phyloP scores from a whole-genome alignment of 2,329 filamentous ascomycete species.

The Keithomyces neogunnii region DNA sequence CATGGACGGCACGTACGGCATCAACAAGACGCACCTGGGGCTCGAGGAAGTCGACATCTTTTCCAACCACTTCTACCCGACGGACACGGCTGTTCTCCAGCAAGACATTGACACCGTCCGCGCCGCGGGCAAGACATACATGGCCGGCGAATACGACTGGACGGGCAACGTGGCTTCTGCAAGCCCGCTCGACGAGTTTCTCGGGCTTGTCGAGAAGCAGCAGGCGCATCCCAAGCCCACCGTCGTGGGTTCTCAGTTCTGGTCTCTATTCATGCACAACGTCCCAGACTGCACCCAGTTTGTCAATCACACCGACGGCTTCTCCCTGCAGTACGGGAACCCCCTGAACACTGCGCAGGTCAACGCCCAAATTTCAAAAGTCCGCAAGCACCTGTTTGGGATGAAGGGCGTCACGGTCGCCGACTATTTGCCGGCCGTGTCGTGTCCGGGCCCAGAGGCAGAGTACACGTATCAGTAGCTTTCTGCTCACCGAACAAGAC shows the following conservation, averaged over 20 bases:
- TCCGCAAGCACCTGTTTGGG: no score
- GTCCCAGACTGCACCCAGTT: background rate
- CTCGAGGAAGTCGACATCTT: background rate
- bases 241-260: background rate
- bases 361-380: background rate
- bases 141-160: background rate
- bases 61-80: background rate
- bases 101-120: background rate
- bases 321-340: background rate
- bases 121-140: background rate
- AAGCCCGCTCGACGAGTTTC: background rate
- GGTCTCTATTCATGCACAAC: background rate
- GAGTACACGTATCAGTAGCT: no score
- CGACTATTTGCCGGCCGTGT: no score
- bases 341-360: background rate
- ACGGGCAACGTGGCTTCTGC: background rate
- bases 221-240: background rate
- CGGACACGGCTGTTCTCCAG: background rate
- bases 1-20: no score
- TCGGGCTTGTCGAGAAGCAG: background rate
- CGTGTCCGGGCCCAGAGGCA: no score
- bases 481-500: no score
- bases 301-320: background rate
- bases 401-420: no score
- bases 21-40: background rate